These are phyloP conservation scores for Pichia sp. DNA, from an alignment of 1,139 yeast species.

Conservation along the genomic window DNA sequence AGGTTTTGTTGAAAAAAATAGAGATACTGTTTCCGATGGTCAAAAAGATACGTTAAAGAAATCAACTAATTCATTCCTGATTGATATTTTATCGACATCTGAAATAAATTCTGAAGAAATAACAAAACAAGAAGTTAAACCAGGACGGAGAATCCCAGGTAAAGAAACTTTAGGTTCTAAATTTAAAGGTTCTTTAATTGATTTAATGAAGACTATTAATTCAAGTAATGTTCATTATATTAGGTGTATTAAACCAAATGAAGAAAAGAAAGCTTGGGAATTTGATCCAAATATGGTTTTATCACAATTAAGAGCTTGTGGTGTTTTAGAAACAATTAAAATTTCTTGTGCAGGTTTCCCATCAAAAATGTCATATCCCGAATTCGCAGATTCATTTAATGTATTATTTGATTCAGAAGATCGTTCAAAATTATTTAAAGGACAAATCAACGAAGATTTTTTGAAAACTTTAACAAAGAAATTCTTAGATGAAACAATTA, in stretches of 20 bases:
- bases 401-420: conserved; percentile 59
- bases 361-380: conserved; percentile 91
- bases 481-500: conserved; percentile 58
- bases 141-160: conserved; percentile 43
- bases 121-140: conserved; percentile 33
- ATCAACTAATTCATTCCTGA: conserved; percentile 60
- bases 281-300: conserved; percentile 94
- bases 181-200: conserved; percentile 87
- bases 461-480: conserved; percentile 60
- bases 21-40: conserved; percentile 97
- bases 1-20: conserved; percentile 93
- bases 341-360: conserved; percentile 99
- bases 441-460: conserved; percentile 49
- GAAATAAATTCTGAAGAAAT: conserved; percentile 56
- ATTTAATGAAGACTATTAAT: conserved; percentile 86
- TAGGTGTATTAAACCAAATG: conserved; percentile 96
- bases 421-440: conserved; percentile 60
- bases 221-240: conserved; percentile 95
- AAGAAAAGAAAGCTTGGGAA: conserved; percentile 90
- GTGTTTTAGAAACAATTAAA: conserved; percentile 93
- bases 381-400: conserved; percentile 86
- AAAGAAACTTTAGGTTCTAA: conserved; percentile 95
- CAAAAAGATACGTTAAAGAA: conserved; percentile 77
- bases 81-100: conserved; percentile 55
- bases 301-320: conserved; percentile 95